Conservation (phyloP, 345 rosid species). For the Eucalyptus rudis region DNA sequence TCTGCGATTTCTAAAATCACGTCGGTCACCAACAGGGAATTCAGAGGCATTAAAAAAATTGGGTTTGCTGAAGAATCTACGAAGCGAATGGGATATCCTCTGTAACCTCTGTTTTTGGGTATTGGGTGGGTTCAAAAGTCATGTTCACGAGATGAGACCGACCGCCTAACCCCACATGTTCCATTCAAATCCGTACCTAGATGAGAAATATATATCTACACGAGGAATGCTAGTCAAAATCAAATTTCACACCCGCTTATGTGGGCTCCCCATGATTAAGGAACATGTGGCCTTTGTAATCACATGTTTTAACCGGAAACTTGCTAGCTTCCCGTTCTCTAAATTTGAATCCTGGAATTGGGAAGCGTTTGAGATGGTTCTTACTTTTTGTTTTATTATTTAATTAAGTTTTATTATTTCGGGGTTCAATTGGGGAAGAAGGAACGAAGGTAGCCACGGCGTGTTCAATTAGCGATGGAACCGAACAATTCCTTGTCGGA, state of each 20-base stretch:
- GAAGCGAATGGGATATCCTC: background rate
- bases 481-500: no score
- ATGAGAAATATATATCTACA: background rate
- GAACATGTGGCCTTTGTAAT: background rate
- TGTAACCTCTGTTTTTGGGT: background rate
- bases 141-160: slow-evolving; percentile 3
- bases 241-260: background rate
- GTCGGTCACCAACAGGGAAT: background rate
- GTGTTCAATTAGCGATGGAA: no score
- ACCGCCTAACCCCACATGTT: background rate
- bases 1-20: background rate
- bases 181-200: background rate
- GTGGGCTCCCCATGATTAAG: background rate
- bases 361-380: background rate
- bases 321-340: background rate
- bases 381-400: background rate
- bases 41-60: background rate
- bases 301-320: background rate
- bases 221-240: background rate
- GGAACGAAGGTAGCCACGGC: no score
- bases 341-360: background rate
- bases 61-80: background rate
- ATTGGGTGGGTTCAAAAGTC: background rate
- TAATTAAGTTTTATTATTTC: background rate
- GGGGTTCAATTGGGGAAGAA: no score